phyloP scores from a whole-genome alignment of 1,139 yeast genomes.

The Hyphopichia buzzinii region DNA sequence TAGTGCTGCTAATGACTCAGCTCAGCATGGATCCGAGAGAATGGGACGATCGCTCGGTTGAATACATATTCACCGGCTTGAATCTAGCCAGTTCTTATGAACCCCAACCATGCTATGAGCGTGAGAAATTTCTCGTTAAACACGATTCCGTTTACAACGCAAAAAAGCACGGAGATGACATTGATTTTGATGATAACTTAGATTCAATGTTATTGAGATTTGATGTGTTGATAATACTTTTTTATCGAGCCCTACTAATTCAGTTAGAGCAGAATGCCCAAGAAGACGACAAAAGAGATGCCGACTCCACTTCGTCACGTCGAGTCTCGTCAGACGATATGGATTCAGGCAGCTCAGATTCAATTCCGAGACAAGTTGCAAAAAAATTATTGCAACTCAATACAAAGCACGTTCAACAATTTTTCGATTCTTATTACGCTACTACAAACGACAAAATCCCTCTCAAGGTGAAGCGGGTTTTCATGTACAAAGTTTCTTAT shows the following conservation, averaged over 20 bases:
- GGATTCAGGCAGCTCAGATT: neutral
- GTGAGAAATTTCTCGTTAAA: constrained; percentile 24
- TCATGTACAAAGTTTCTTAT: neutral
- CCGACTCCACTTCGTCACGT: constrained; percentile 2
- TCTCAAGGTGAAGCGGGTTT: neutral
- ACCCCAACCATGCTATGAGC: constrained; percentile 28
- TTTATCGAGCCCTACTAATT: constrained; percentile 20
- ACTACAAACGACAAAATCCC: neutral
- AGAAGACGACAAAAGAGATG: neutral
- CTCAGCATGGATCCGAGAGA: constrained; percentile 10
- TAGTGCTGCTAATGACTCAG: constrained; percentile 15
- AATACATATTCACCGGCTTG: constrained; percentile 29
- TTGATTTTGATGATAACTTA: constrained; percentile 19
- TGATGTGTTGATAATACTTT: constrained; percentile 19
- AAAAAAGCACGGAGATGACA: constrained; percentile 5
- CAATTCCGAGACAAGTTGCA: constrained; percentile 1
- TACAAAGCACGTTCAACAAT: constrained; percentile 5
- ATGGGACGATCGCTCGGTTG: constrained; percentile 36
- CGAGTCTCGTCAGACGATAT: neutral
- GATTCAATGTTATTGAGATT: constrained; percentile 29
- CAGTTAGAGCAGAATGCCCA: neutral
- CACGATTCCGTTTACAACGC: constrained; percentile 14
- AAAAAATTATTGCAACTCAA: constrained; percentile 4
- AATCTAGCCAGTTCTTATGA: constrained; percentile 7
- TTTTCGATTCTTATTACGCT: constrained; percentile 2